Evolutionary conservation across 352 stramenopile species (phyloP), one percentile per base, ranked within the genome.

Genomic region (Globisporangium acanthophoron): DNA sequence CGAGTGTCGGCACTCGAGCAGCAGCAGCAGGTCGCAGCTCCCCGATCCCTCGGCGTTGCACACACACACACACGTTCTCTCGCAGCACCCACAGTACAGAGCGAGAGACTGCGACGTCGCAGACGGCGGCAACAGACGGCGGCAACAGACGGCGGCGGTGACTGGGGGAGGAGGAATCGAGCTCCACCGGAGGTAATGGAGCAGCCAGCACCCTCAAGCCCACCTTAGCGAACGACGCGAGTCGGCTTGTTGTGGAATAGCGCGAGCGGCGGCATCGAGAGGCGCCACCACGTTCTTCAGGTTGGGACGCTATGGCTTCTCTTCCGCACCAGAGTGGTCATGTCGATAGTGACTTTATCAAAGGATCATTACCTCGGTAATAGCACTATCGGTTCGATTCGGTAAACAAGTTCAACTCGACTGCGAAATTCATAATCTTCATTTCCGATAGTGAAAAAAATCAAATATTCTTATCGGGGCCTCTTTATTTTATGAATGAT

Each of bases 211-310:
- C 21, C 39, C 16, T 48, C 16, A 12, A 5, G 11, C 5, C 37
- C 8, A 5, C 37, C 8, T 24, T n/a, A 16, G 20, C 18, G 8
- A 15, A 24, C 44, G 44, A 8, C n/a, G 44, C 43, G 43, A n/a
- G 16, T 8, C 44, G 44, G 44, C 44, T 49, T 21, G 44, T 49
- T 49, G 44, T 13, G 21, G 44, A 49, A 49, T 49, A 49, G 20
- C 7, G 41, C n/a, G 41, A 24, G 5, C 20, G 18, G 41, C 21
- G 20, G 24, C n/a, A 48, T 48, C 7, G 12, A 16, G 40, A 5
- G 15, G 40, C 41, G 41, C 9, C 41, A 3, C 4, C 16, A 47
- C n/a, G 41, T n/a, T 47, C 16, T 45, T 45, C 15, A 18, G 5
- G 12, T 16, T 24, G 6, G 41, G 41, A 21, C 41, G 3, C 41